Base-by-base conservation (phyloP, 2,329 filamentous ascomycete genomes). In the Trichophyton benhamiae region DNA sequence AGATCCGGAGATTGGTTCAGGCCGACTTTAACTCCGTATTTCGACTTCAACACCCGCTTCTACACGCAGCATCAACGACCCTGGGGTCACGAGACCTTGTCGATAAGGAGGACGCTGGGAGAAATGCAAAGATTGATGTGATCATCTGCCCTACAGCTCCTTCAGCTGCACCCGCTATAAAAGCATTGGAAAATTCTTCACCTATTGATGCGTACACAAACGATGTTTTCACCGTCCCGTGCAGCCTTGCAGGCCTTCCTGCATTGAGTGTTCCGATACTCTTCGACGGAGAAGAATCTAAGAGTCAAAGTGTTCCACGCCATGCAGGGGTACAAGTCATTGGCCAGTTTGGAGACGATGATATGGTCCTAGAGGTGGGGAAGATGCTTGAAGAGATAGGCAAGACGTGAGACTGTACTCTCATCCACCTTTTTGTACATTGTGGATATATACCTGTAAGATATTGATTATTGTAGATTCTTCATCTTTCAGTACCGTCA, bases 161-260 rank as follows among this genome's bases (percentile, higher is more conserved):
- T 1, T 88, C 86, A 0, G 78, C 84, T 15, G 83, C 91, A 7
- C 91, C 90, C 0, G 78, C 73, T 5, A 71, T 94, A 5, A 76
- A 79, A 2, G 80, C 85, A 4, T 71, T 94, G 38, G 67, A 69
- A 22, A 65, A 64, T 27, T 42, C 64, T 3, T 72, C 76, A 15
- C 74, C 81, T 0, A 76, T 95, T n/a, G 85, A 92, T 67, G 82
- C 82, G 1, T 97, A 96, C 70, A 88, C 88, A 79, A 96, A 94
- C 69, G 94, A 99, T 75, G 87, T 97, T 1, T 92, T 97, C 68
- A 97, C 94, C 0, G 92, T 99, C 1, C 94, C 94, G 1, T 91
- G 92, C 1, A 96, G 91, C 75, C 77, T 99, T 66, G 94, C 92
- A 0, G 94, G 94, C 0, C 77, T 99, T 61, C 94, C 94, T 2